Conservation (phyloP, 495 filamentous ascomycete species). For the Astrocystis sublimbata region DNA sequence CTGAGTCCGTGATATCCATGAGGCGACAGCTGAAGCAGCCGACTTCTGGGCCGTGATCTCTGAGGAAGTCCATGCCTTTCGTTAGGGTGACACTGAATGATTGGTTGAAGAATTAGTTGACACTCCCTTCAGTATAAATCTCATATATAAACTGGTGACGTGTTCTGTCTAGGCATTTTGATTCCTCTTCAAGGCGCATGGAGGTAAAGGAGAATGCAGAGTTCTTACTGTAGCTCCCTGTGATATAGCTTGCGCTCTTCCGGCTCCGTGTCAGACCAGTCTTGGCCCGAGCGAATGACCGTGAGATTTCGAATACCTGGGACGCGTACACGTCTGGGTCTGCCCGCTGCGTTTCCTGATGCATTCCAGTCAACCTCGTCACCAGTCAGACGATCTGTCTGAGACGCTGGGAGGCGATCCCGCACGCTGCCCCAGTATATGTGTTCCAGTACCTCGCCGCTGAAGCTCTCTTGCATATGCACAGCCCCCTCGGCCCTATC, state of each 20-base stretch:
- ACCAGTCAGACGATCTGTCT: constrained; percentile 29
- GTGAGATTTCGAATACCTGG: constrained; percentile 28
- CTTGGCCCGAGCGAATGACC: constrained; percentile 37
- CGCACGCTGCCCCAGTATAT: constrained; percentile 39
- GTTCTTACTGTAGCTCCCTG: constrained; percentile 34
- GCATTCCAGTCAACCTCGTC: constrained; percentile 4
- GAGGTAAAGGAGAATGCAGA: no score
- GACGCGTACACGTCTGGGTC: constrained; percentile 16
- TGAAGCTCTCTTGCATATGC: constrained; percentile 28
- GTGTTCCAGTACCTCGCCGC: constrained; percentile 28
- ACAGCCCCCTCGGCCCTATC: constrained; percentile 30
- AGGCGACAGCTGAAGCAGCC: constrained; percentile 35
- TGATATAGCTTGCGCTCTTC: constrained; percentile 34
- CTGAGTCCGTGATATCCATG: constrained; percentile 31
- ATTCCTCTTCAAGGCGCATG: no score
- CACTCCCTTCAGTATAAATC: no score
- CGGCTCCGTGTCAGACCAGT: constrained; percentile 31
- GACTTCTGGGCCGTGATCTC: constrained; percentile 30
- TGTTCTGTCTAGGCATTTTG: no score
- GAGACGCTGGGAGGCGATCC: constrained; percentile 31
- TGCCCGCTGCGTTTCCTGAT: not conserved
- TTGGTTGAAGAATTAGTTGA: no score
- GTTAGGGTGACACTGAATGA: no score
- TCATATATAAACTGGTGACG: no score
- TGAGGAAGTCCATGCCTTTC: constrained; percentile 34